These are phyloP conservation scores for Diaporthe humulicola DNA, from an alignment of 2,329 filamentous ascomycete genomes.

Conservation along the genomic window DNA sequence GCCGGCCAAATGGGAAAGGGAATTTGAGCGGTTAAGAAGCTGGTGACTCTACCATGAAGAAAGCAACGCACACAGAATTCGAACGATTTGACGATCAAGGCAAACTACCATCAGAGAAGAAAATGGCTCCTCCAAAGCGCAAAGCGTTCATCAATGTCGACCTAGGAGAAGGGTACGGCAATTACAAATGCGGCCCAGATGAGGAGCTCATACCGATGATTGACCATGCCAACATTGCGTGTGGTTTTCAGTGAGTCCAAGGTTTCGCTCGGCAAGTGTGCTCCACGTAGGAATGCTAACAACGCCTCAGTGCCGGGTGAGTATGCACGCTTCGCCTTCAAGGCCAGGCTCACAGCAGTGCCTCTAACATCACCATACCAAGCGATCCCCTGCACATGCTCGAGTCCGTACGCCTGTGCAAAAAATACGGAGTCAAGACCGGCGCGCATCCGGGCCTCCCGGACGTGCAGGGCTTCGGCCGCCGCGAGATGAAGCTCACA, in stretches of 20 bases:
- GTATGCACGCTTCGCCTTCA: conserved; percentile 50
- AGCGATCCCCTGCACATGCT: conserved; percentile 76
- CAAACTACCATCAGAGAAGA: neutral
- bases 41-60: neutral
- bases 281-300: conserved; percentile 50
- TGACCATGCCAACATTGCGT: conserved; percentile 72
- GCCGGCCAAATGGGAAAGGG: neutral
- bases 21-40: neutral
- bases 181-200: conserved; percentile 65
- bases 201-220: conserved; percentile 70
- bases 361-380: conserved; percentile 55
- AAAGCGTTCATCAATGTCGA: conserved; percentile 57
- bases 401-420: conserved; percentile 69
- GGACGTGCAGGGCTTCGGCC: conserved; percentile 75
- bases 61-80: conserved; percentile 7
- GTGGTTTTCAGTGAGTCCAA: conserved; percentile 61
- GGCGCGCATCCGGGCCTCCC: conserved; percentile 75
- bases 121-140: conserved; percentile 29
- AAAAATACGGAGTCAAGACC: conserved; percentile 66
- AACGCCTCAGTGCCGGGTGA: conserved; percentile 61
- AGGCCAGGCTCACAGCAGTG: neutral
- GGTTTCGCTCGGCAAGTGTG: conserved; percentile 22
- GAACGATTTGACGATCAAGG: conserved; percentile 16
- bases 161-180: conserved; percentile 61
- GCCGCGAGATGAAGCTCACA: conserved; percentile 71